Evolutionary conservation across 768 basidiomycete species (phyloP).

Genomic region (Solioccasus polychromus): DNA sequence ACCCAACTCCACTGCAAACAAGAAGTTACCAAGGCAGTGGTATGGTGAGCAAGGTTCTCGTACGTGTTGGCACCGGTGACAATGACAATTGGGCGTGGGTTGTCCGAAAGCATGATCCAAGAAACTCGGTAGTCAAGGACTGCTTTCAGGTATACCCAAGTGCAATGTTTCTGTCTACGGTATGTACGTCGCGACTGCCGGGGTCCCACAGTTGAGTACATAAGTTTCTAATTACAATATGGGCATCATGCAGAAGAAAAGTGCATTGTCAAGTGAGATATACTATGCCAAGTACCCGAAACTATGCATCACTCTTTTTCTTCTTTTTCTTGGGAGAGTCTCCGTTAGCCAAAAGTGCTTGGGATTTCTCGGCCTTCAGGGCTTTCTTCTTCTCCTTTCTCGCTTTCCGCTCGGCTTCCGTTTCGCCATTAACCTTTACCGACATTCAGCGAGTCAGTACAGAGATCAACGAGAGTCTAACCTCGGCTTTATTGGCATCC

Average conservation of each 20-base stretch:
- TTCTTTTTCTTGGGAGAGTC: constrained; percentile 46
- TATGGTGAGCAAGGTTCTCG: constrained; percentile 11
- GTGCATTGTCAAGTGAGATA: constrained; percentile 1
- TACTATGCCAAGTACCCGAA: constrained; percentile 1
- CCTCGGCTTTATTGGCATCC: constrained; percentile 40
- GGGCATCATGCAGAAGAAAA: too few species aligned
- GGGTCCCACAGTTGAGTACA: too few species aligned
- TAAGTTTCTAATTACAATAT: too few species aligned
- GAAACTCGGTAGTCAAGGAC: neutral
- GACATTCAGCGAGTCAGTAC: constrained; percentile 6
- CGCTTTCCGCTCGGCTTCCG: constrained; percentile 81
- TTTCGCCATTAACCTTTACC: constrained; percentile 52
- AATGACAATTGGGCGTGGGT: constrained; percentile 47
- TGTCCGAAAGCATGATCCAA: constrained; percentile 25
- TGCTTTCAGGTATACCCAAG: too few species aligned
- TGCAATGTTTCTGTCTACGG: too few species aligned
- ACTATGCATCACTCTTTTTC: constrained; percentile 35
- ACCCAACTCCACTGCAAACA: constrained; percentile 75
- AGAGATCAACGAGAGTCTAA: constrained; percentile 25
- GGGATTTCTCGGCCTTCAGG: constrained; percentile 71
- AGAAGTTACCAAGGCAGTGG: constrained; percentile 6
- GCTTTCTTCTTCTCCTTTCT: constrained; percentile 79
- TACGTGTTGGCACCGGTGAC: constrained; percentile 75
- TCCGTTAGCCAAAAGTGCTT: constrained; percentile 38
- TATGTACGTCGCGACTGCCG: too few species aligned